Evolutionary conservation across 441 rosid genomes (phyloP).

Genomic region (Kokia cookei): DNA sequence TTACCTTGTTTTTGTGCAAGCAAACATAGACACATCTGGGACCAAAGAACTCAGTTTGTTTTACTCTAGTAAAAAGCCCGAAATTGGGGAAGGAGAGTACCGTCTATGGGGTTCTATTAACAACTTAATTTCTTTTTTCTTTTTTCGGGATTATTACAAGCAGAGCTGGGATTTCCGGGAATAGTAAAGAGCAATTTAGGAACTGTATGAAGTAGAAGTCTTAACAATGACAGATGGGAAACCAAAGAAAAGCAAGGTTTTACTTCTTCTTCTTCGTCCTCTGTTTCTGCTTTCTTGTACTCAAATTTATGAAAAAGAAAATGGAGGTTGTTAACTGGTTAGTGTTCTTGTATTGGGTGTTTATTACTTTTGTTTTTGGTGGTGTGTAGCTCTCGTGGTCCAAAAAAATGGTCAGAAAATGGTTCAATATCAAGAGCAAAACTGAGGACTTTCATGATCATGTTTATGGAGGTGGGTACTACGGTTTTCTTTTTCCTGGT

Average conservation of each 20-base stretch:
- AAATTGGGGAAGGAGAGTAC: conserved; percentile 14
- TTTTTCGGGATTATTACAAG: conserved; percentile 6
- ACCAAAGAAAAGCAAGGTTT: conserved; percentile 78
- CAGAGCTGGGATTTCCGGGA: conserved; percentile 16
- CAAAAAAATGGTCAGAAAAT: conserved; percentile 87
- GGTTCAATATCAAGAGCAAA: conserved; percentile 88
- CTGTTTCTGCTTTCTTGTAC: conserved; percentile 9
- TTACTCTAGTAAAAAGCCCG: not conserved
- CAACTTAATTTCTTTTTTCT: not conserved
- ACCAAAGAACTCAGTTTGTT: conserved; percentile 8
- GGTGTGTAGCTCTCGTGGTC: conserved; percentile 85
- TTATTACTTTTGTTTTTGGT: not conserved
- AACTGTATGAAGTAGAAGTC: conserved; percentile 43
- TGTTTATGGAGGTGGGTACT: conserved; percentile 52
- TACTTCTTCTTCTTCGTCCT: conserved; percentile 5
- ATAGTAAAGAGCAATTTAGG: conserved; percentile 9
- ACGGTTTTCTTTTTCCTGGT: not conserved
- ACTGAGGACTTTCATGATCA: conserved; percentile 71
- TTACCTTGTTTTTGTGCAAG: not conserved
- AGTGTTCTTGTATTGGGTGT: not conserved
- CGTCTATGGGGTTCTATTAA: conserved; percentile 10
- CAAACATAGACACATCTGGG: not conserved
- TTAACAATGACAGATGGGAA: conserved; percentile 71
- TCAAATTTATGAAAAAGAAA: conserved; percentile 7
- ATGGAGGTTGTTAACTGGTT: conserved; percentile 9